Percentiles rank a stretch among this genome's conserved stretches.
These are phyloP conservation scores for Oemleria cerasiformis DNA, from an alignment of 306 rosid genomes.

Conservation along the genomic window DNA sequence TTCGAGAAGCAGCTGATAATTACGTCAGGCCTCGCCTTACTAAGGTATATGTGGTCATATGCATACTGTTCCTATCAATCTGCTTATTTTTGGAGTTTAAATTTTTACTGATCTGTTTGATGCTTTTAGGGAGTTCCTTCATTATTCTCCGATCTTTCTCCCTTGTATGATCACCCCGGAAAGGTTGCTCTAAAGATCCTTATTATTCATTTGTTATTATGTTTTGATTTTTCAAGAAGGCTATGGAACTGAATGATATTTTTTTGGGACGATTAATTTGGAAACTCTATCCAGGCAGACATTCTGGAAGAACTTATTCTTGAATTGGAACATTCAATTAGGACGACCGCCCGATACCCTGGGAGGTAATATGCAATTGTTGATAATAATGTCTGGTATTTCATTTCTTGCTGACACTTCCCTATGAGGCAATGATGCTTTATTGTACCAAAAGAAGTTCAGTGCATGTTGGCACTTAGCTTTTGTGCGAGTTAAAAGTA, in stretches of 20 bases:
- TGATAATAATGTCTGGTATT: not conserved
- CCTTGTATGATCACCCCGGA: constrained; percentile 85
- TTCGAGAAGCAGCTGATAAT: constrained; percentile 81
- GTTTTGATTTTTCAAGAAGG: not conserved
- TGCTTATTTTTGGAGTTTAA: constrained; percentile 1
- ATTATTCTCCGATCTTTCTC: constrained; percentile 88
- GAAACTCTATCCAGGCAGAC: constrained; percentile 63
- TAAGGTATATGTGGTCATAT: constrained; percentile 52
- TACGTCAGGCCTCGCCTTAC: constrained; percentile 90
- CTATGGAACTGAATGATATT: constrained; percentile 4
- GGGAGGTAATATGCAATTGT: constrained; percentile 51
- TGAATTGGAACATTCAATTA: constrained; percentile 71
- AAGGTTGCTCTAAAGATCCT: constrained; percentile 57
- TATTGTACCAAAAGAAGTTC: too few species aligned
- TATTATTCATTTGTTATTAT: constrained; percentile 9
- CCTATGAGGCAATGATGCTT: too few species aligned
- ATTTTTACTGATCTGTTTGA: constrained; percentile 19
- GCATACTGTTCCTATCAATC: constrained; percentile 11
- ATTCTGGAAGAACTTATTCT: constrained; percentile 86
- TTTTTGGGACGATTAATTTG: constrained; percentile 9
- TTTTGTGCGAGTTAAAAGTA: too few species aligned
- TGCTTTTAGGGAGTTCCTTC: constrained; percentile 94
- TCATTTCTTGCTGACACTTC: not conserved
- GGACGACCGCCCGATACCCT: constrained; percentile 59
- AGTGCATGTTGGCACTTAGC: too few species aligned